phyloP scores from a whole-genome alignment of 768 basidiomycete species.

The Tylopilus felleus region DNA sequence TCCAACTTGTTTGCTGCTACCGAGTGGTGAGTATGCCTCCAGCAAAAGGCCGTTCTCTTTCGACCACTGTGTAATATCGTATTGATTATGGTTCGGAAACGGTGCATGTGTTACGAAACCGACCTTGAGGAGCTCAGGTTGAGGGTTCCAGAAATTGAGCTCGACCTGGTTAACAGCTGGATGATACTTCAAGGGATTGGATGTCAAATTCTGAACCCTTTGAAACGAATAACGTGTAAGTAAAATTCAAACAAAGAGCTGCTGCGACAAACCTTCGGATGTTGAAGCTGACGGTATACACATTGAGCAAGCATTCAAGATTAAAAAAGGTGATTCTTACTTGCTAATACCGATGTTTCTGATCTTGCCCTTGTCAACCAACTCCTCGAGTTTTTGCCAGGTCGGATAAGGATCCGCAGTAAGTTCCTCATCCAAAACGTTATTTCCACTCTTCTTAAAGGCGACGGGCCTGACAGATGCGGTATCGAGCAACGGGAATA shows the following conservation, averaged over 20 bases:
- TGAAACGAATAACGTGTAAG: neutral
- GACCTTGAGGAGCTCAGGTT: conserved; percentile 70
- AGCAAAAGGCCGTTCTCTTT: conserved; percentile 62
- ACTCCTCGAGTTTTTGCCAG: conserved; percentile 76
- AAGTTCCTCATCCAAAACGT: conserved; percentile 49
- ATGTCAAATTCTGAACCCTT: conserved; percentile 59
- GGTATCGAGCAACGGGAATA: neutral
- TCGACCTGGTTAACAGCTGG: conserved; percentile 81
- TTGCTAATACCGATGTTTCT: conserved; percentile 85
- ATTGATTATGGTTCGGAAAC: neutral
- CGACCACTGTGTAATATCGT: conserved; percentile 49
- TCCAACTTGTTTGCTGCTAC: conserved; percentile 56
- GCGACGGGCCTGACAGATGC: conserved; percentile 55
- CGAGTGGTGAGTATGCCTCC: conserved; percentile 77
- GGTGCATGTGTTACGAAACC: neutral
- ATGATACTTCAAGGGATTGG: conserved; percentile 54
- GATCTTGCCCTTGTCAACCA: conserved; percentile 73
- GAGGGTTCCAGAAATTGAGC: conserved; percentile 73
- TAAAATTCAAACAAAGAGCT: neutral
- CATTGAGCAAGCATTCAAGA: neutral
- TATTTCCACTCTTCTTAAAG: conserved; percentile 50
- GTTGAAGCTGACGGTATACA: conserved; percentile 47
- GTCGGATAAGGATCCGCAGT: conserved; percentile 73
- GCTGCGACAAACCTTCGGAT: conserved; percentile 39
- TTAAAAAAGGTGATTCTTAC: conserved; percentile 33